Evolutionary conservation across 1,284 basidiomycete genomes (phyloP), one percentile per base, ranked within the genome.

Genomic region (Inonotus hispidus): DNA sequence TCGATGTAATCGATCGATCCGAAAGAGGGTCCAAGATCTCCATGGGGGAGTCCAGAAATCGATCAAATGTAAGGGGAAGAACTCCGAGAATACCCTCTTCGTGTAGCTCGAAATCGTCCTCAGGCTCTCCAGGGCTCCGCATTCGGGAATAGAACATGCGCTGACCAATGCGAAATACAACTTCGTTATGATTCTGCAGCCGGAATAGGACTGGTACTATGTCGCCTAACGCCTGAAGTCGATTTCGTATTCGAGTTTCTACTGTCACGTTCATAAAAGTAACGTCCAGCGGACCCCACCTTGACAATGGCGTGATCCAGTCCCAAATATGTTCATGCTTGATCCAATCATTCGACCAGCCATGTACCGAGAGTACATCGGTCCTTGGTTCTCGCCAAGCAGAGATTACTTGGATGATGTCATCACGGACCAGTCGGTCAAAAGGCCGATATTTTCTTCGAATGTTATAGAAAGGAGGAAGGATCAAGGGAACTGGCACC

Each of bases 321-420:
- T 49, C 14, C 29, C 23, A 21, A 0, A 56, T 38, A 27, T 43
- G 19, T 14, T 47, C 49, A 37, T 56, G 56, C 14, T 3, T n/a
- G 13, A 39, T 6, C 59, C 59, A 61, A 37, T 61, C 53, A 49
- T 45, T 55, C n/a, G 59, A 61, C 59, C 59, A 61, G 29, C 29
- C 41, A 10, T 29, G 21, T 3, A 61, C 5, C 21, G 23, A 21
- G 4, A 21, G 57, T 21, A 21, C 5, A 16, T 37, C 38, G 1
- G 4, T 14, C 1, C 32, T 3, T n/a, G 2, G 25, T 38, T 19
- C 49, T 11, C 11, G 16, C 47, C 57, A 39, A 16, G 3, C 3
- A 19, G 21, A 27, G 16, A 14, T 35, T 32, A 32, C 29, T 3
- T n/a, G 27, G 1, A 16, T 16, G 10, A 14, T 5, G 14, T 13